These are phyloP conservation scores for Begonia masoniana DNA, from an alignment of 306 rosid genomes.

Conservation along the genomic window DNA sequence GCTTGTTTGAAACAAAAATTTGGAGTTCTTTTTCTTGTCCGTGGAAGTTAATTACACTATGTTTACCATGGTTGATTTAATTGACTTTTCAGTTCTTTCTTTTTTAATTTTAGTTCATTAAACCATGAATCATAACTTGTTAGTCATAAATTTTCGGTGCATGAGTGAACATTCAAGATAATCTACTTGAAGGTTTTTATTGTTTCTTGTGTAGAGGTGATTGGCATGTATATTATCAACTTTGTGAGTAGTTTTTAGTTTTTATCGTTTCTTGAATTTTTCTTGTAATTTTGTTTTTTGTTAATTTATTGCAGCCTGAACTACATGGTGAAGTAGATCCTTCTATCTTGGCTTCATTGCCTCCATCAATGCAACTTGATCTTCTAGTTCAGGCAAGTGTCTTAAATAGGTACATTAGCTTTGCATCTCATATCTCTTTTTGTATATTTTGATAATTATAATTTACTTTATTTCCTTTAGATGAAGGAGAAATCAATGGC, in stretches of 20 bases:
- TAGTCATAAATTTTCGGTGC: neutral
- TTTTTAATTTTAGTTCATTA: too few relatives aligned
- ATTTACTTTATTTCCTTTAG: slow-evolving; percentile 26
- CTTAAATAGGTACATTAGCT: slow-evolving; percentile 3
- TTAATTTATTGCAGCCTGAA: slow-evolving; percentile 38
- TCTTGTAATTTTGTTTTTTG: neutral
- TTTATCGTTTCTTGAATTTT: neutral
- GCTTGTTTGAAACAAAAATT: slow-evolving; percentile 6
- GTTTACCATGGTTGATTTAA: too few relatives aligned
- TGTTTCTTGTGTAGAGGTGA: too few relatives aligned
- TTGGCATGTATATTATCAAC: too few relatives aligned
- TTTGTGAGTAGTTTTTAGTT: too few relatives aligned
- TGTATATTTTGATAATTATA: too few relatives aligned
- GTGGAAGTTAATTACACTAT: too few relatives aligned
- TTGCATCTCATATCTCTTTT: neutral
- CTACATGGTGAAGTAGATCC: slow-evolving; percentile 55
- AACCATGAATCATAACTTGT: slow-evolving; percentile 1
- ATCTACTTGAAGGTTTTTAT: neutral
- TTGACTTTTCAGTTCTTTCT: neutral
- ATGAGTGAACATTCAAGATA: too few relatives aligned
- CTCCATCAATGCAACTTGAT: slow-evolving; percentile 77
- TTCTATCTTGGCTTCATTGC: slow-evolving; percentile 74
- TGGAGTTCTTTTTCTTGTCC: slow-evolving; percentile 9
- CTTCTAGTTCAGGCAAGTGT: slow-evolving; percentile 69
- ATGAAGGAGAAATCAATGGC: slow-evolving; percentile 86